Conservation (phyloP, 208 protist species). For the Crithidia brevicula region DNA sequence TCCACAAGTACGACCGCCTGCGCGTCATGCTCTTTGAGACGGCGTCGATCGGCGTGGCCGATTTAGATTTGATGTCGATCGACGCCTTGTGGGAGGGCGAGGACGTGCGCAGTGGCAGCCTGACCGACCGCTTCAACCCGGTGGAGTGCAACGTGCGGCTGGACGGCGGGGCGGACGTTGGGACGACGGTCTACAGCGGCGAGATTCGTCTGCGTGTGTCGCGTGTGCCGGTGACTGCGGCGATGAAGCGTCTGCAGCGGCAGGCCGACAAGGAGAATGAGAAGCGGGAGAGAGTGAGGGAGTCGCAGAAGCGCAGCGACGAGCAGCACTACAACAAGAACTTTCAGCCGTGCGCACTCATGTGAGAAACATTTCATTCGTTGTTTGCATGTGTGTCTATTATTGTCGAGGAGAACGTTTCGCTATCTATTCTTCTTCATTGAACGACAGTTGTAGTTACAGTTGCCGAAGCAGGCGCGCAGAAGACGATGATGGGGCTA, state of each 20-base stretch:
- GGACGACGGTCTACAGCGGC: slow-evolving; percentile 28
- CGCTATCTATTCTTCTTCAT: too few relatives aligned
- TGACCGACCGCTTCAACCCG: slow-evolving; percentile 33
- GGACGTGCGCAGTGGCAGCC: slow-evolving; percentile 5
- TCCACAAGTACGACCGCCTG: slow-evolving; percentile 75
- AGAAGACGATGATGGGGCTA: too few relatives aligned
- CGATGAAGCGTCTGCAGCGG: slow-evolving; percentile 30
- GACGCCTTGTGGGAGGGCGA: slow-evolving; percentile 42
- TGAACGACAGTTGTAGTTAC: too few relatives aligned
- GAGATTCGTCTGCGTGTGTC: slow-evolving; percentile 53
- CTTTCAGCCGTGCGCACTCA: slow-evolving; percentile 32
- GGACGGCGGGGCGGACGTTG: slow-evolving; percentile 13
- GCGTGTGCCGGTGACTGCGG: slow-evolving; percentile 45
- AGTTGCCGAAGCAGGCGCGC: too few relatives aligned
- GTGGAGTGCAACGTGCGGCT: slow-evolving; percentile 40
- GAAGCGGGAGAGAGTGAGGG: slow-evolving; percentile 12
- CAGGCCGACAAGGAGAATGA: slow-evolving; percentile 34
- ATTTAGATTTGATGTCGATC: slow-evolving; percentile 66
- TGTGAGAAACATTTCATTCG: slow-evolving; percentile 36
- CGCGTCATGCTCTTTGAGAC: slow-evolving; percentile 73
- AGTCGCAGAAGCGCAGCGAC: slow-evolving; percentile 8
- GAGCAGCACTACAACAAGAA: slow-evolving; percentile 32
- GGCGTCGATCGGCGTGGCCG: slow-evolving; percentile 62
- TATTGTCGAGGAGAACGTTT: too few relatives aligned
- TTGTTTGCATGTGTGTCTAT: background rate